A percentile compares a stretch with the other conserved stretches of the same genome.
Conservation (phyloP, 2,329 filamentous ascomycete species). For the Colletotrichum sidae region DNA sequence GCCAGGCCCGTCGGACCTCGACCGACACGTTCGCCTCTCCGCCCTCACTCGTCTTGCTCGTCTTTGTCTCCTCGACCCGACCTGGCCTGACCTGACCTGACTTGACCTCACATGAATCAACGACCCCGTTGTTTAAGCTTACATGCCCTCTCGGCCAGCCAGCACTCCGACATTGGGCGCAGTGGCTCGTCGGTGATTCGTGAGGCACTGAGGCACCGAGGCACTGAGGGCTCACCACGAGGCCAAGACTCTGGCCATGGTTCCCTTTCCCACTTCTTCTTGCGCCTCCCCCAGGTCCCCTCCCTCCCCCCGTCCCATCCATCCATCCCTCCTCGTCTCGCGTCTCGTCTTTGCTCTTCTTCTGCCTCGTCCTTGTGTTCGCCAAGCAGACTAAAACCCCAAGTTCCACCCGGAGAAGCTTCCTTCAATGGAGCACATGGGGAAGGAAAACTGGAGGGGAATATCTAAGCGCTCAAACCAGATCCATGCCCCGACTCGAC, state of each 20-base stretch:
- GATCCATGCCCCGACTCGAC: not conserved
- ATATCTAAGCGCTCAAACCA: slow-evolving; percentile 27
- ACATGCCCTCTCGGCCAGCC: slow-evolving; percentile 25
- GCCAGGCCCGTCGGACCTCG: slow-evolving; percentile 28
- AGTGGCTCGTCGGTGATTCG: slow-evolving; percentile 24
- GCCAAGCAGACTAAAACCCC: slow-evolving; percentile 3
- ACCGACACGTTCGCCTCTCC: slow-evolving; percentile 20
- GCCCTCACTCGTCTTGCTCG: not conserved
- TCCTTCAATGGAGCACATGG: slow-evolving; percentile 28
- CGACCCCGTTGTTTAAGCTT: slow-evolving; percentile 30
- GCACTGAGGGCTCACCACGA: not conserved
- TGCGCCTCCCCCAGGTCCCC: slow-evolving; percentile 17
- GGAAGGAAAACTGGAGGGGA: slow-evolving; percentile 21
- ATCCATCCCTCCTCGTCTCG: not conserved
- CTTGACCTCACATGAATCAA: slow-evolving; percentile 1
- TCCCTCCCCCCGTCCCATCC: no score
- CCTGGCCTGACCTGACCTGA: not conserved
- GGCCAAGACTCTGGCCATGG: no score
- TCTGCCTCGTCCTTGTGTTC: not conserved
- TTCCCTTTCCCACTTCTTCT: not conserved
- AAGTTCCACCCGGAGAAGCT: slow-evolving; percentile 21
- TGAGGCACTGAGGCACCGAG: not conserved
- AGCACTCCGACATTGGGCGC: slow-evolving; percentile 10
- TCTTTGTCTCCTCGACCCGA: no score
- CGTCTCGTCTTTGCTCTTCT: not conserved